phyloP scores from a whole-genome alignment of 331 rosid genomes.

The Dryas integrifolia region DNA sequence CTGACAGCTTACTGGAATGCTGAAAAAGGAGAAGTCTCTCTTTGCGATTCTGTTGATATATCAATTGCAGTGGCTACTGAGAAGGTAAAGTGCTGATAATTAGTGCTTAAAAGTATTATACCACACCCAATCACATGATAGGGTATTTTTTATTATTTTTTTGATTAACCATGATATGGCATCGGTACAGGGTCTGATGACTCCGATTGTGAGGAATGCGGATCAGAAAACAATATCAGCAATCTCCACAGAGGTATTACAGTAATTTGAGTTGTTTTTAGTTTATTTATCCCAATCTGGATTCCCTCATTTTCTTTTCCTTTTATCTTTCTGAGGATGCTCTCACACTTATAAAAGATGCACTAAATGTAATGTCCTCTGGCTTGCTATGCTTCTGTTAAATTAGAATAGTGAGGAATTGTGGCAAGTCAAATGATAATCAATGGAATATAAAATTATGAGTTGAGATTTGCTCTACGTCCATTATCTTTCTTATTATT shows the following conservation, averaged over 20 bases:
- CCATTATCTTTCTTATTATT: neutral
- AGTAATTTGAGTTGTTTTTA: slow-evolving; percentile 6
- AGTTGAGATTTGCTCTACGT: slow-evolving; percentile 1
- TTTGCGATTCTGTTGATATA: slow-evolving; percentile 69
- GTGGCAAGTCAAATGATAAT: neutral
- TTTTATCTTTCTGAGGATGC: neutral
- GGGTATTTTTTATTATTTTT: too few species aligned
- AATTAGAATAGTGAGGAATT: neutral
- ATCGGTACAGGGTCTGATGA: slow-evolving; percentile 80
- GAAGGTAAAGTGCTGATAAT: slow-evolving; percentile 52
- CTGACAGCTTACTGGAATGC: slow-evolving; percentile 81
- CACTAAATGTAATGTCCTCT: neutral
- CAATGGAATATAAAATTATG: neutral
- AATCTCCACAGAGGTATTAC: slow-evolving; percentile 75
- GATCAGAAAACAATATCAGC: slow-evolving; percentile 87
- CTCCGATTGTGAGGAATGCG: slow-evolving; percentile 89
- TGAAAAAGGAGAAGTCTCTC: slow-evolving; percentile 63
- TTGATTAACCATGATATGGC: slow-evolving; percentile 10
- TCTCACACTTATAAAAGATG: neutral
- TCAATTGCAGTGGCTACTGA: slow-evolving; percentile 97
- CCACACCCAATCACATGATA: neutral
- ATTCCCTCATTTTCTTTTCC: neutral
- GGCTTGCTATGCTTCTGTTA: neutral
- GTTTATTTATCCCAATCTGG: slow-evolving; percentile 11
- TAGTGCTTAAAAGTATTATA: slow-evolving; percentile 4